Evolutionary conservation across 2,329 filamentous ascomycete genomes (phyloP), one percentile per base, ranked within the genome.

Genomic region (Aureobasidium zeae): DNA sequence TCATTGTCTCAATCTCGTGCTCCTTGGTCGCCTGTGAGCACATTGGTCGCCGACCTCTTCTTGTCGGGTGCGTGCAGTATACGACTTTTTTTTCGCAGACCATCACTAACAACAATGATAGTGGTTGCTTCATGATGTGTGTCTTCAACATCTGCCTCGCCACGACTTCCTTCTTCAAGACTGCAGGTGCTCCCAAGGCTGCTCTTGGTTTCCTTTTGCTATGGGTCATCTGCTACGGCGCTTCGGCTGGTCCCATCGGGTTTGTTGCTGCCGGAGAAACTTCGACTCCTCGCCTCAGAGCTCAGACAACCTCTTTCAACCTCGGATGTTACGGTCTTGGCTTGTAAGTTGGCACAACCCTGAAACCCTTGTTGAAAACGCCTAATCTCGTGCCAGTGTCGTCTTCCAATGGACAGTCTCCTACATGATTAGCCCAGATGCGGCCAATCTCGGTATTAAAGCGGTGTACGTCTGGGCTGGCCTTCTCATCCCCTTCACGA

Each of bases 1-100:
- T 65, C 21, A 49, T 66, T 32, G 60, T 64, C 8, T 65, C 48
- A 11, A 50, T 50, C 25, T 50, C 41, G 15, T 44, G 37, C 24
- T 50, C 48, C 10, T 21, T 50, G 29, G 19, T 48, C 24, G 48
- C 46, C 8, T 50, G 48, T 41, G 48, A 48, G 22, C 41, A 48
- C 13, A 43, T 50, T 9, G 46, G 48, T 15, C 48, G 48, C 8
- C 34, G 46, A 15, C 48, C 48, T 25, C 44, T 50, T 10, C 48
- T 50, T 12, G 38, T 48, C 4, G 48, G 46, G 36, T 39, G 11
- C 26, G 35, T 38, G 12, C 12, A 26, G 12, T 17, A 5, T 3
- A 20, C 24, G n/a, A n/a, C 24, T 2, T 5, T 16, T 16, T 4
- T 26, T 17, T 3, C 3, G 20, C 15, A 6, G 34, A 5, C 11